Conservation (phyloP, 2,329 filamentous ascomycete genomes). For the Talaromyces sp. region DNA sequence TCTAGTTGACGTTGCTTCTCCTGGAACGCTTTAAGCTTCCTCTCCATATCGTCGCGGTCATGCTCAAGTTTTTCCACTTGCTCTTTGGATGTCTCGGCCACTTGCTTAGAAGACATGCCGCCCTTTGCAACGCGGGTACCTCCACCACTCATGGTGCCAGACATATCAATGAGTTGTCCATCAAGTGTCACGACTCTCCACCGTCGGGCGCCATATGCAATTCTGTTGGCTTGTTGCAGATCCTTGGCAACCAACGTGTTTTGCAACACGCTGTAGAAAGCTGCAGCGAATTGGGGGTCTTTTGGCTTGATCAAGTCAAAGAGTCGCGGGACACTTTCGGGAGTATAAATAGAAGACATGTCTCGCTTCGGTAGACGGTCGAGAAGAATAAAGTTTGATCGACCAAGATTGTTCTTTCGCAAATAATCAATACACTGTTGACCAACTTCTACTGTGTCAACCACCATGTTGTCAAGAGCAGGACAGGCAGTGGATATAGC, state of each 20-base stretch:
- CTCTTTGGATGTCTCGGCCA: conserved; percentile 80
- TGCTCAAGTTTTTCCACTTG: conserved; percentile 81
- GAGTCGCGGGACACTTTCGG: conserved; percentile 83
- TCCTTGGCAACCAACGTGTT: conserved; percentile 92
- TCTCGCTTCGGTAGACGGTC: conserved; percentile 78
- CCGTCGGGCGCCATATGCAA: conserved; percentile 86
- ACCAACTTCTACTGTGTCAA: conserved; percentile 89
- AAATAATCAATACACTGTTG: conserved; percentile 98
- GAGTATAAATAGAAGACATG: conserved; percentile 73
- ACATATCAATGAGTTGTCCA: conserved; percentile 94
- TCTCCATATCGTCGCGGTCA: conserved; percentile 78
- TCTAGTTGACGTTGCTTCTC: conserved; percentile 79
- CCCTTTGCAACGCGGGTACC: conserved; percentile 85
- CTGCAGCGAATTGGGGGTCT: conserved; percentile 76
- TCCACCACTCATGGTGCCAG: conserved; percentile 97
- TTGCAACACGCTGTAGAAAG: conserved; percentile 92
- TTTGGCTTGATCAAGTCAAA: conserved; percentile 91
- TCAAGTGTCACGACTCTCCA: conserved; percentile 96
- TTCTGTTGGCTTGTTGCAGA: conserved; percentile 91
- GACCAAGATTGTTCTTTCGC: conserved; percentile 91
- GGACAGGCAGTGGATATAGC: conserved; percentile 97
- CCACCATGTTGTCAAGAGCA: conserved; percentile 89
- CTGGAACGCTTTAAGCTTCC: conserved; percentile 77
- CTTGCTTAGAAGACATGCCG: conserved; percentile 92
- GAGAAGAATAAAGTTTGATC: conserved; percentile 94